Evolutionary conservation across 2,329 filamentous ascomycete species (phyloP), one percentile per base, ranked within the genome.

Genomic region (Phoma sp.): DNA sequence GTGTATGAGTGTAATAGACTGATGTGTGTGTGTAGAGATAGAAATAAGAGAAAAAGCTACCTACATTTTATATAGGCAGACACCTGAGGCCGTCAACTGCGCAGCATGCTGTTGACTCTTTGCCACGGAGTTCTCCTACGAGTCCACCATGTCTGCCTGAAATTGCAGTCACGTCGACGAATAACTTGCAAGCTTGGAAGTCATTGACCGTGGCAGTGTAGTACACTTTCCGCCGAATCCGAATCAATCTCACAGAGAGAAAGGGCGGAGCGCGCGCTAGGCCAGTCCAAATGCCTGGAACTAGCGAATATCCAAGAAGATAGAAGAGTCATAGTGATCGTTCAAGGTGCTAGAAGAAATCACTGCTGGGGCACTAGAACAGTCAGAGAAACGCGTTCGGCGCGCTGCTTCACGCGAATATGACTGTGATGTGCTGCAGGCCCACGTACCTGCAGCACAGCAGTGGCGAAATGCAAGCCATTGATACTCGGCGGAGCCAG

Each of bases 121-220:
- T 22, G 36, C 36, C 41, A 51, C 35, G 13, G 13, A 37, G 22
- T 19, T 35, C 43, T 36, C 39, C 40, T 35, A 15, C n/a, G 29
- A 43, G 36, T 40, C 37, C 52, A 39, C 29, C 45, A 17, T 37
- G 17, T 46, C 46, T 55, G 52, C 52, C 52, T 55, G 46, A 33
- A 22, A 6, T 25, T 39, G 41, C 46, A 55, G 37, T 41, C 35
- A 13, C 31, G n/a, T 51, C 41, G 37, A 47, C 22, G 10, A 27
- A 13, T 35, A 33, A n/a, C 25, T 31, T 40, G n/a, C 12, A 15
- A 39, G 29, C 52, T 36, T 55, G 41, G 36, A 9, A 45, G 35
- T 9, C 36, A 43, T 12, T 46, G 46, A 31, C 46, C 25, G 46
- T 55, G 52, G 52, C 52, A 51, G 52, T 55, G 52, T 55, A 35